Conservation (phyloP, 2,329 filamentous ascomycete species). For the Cladosporium cucumerinum region DNA sequence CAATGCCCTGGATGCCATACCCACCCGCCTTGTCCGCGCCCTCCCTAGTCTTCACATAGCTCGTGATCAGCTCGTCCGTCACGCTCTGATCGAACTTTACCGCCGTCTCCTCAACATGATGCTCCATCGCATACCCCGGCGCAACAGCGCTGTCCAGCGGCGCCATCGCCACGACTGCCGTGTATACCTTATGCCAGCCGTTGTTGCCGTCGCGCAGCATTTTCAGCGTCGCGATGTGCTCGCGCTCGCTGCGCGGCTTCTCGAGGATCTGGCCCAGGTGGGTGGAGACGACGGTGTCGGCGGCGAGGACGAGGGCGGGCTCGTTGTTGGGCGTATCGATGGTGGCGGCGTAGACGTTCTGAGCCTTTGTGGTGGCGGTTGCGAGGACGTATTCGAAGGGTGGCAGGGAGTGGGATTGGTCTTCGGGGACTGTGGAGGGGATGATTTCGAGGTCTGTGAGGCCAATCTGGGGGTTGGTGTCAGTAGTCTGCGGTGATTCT, state of each 20-base stretch:
- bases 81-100: slow-evolving; percentile 75
- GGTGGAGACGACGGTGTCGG: slow-evolving; percentile 85
- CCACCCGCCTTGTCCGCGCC: slow-evolving; percentile 95
- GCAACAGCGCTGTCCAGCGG: slow-evolving; percentile 75
- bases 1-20: slow-evolving; percentile 89
- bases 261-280: slow-evolving; percentile 76
- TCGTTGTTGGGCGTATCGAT: slow-evolving; percentile 60
- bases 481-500: background rate
- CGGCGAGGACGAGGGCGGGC: slow-evolving; percentile 79
- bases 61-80: slow-evolving; percentile 78
- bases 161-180: slow-evolving; percentile 77
- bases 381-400: slow-evolving; percentile 88
- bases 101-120: slow-evolving; percentile 81
- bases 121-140: slow-evolving; percentile 81
- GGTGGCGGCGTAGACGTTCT: slow-evolving; percentile 65
- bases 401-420: slow-evolving; percentile 74
- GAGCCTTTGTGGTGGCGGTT: slow-evolving; percentile 79
- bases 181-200: slow-evolving; percentile 74
- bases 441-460: slow-evolving; percentile 78
- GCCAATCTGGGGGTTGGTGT: slow-evolving; percentile 58
- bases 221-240: slow-evolving; percentile 82
- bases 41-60: slow-evolving; percentile 79
- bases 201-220: slow-evolving; percentile 67
- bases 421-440: slow-evolving; percentile 78
- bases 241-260: slow-evolving; percentile 77